A percentile compares a stretch with the other conserved stretches of the same genome.
These are phyloP conservation scores for Coemansia sp. DNA, from an alignment of 192 early-diverging fungal species.

Conservation along the genomic window DNA sequence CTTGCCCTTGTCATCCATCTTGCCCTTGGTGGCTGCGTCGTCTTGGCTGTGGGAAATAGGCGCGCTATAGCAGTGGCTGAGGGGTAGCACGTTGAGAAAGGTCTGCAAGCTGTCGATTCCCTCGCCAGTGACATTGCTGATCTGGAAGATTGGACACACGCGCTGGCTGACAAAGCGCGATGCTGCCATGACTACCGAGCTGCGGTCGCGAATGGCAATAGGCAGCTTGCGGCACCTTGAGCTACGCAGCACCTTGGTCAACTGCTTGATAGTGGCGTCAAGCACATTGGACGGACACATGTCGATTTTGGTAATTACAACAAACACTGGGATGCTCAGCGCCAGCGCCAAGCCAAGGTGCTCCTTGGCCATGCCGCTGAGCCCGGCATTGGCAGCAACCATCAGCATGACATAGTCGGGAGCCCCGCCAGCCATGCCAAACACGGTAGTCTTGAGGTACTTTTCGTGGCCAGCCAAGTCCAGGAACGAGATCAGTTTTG, in stretches of 20 bases:
- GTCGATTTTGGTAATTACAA: constrained; percentile 93
- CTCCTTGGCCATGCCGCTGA: constrained; percentile 92
- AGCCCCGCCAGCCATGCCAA: constrained; percentile 88
- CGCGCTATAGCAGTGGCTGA: constrained; percentile 41
- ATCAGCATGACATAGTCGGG: constrained; percentile 94
- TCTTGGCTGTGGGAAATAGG: neutral
- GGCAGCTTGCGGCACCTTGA: constrained; percentile 91
- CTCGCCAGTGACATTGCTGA: constrained; percentile 86
- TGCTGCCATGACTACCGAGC: constrained; percentile 75
- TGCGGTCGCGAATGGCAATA: constrained; percentile 71
- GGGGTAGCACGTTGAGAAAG: constrained; percentile 82
- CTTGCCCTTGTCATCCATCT: neutral
- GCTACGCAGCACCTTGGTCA: constrained; percentile 79
- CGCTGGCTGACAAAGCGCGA: constrained; percentile 82
- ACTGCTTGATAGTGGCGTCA: constrained; percentile 76
- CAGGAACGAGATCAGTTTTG: constrained; percentile 71
- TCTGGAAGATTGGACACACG: constrained; percentile 92
- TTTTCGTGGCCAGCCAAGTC: constrained; percentile 91
- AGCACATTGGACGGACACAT: constrained; percentile 86
- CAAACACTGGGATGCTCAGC: constrained; percentile 81
- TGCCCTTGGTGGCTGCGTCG: neutral
- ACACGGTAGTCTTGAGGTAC: constrained; percentile 93
- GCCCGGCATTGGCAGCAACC: constrained; percentile 79
- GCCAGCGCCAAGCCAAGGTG: constrained; percentile 88
- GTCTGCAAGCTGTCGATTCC: constrained; percentile 70